Base-by-base conservation (phyloP, 164 flowering plant genomes). In the Sextonia rubra region DNA sequence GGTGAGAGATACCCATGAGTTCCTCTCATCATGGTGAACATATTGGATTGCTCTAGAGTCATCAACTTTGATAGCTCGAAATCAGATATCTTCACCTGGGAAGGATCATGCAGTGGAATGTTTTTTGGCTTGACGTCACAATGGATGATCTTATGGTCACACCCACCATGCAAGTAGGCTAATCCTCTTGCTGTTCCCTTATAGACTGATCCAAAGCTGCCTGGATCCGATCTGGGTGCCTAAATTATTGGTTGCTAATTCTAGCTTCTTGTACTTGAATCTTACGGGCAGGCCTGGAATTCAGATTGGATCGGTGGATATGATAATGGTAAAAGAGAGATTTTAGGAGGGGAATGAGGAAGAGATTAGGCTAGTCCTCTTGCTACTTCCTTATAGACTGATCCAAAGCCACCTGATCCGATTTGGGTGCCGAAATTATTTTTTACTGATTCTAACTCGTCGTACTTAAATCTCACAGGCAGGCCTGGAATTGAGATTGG, bases 1-100 rank as follows among this genome's bases (percentile, higher is more conserved):
- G 98, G 98, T 8, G 97, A 97, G 26, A 94, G 91, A 75, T 91
- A 92, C 4, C 97, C 98, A 0, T 97, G 86, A 2, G 98, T 94
- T 26, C 98, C 97, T 77, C 98, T 83, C 98, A 92, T 89, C 25
- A 94, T 92, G 32, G 97, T 92, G 82, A 94, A 87, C 12, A 82
- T 81, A 70, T 87, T 82, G 4, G 95, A 90, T 71, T 90, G 91
- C 65, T 91, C 95, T 2, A 86, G 85, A 68, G 74, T 84, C 26
- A 92, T 72, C 55, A 94, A 87, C 82, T 92, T 94, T 12, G 97
- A 88, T 3, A 94, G 83, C 44, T 97, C 99, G 72, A 94, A 94
- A 84, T 94, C 99, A 14, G 97, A 92, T 2, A 94, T 81, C 80
- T 92, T 92, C 11, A 86, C 89, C 75, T 87, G 94, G 70, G 83